Evolutionary conservation across 805 yeast genomes (phyloP).

Genomic region (Schwanniomyces pseudopolymorphus): DNA sequence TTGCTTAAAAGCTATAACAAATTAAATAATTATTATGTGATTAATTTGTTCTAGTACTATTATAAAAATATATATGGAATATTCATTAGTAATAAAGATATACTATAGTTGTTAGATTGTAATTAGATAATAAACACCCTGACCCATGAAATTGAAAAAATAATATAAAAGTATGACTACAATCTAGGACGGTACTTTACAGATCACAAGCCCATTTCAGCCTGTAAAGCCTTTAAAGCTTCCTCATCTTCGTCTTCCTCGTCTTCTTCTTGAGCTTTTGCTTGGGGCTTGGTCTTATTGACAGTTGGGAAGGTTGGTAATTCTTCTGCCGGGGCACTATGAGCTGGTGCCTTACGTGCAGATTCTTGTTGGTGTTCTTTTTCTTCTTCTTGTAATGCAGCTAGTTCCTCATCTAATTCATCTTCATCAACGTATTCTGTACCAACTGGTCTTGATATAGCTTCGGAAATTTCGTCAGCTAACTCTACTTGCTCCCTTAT

Average conservation of each 20-base stretch:
- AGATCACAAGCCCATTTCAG: conserved; percentile 75
- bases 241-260: conserved; percentile 79
- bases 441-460: conserved; percentile 91
- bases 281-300: conserved; percentile 40
- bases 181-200: background rate
- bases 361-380: conserved; percentile 38
- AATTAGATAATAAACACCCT: conserved; percentile 1
- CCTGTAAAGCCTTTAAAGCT: conserved; percentile 77
- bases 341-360: conserved; percentile 12
- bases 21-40: no score
- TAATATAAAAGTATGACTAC: conserved; percentile 1
- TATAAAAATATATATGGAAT: background rate
- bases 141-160: conserved; percentile 1
- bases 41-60: background rate
- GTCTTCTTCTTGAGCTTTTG: conserved; percentile 38
- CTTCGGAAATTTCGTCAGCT: conserved; percentile 94
- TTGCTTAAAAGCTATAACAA: no score
- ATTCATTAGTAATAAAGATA: background rate
- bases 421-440: conserved; percentile 82
- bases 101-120: background rate
- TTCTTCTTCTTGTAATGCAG: conserved; percentile 81
- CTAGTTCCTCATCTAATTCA: conserved; percentile 93
- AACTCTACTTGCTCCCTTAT: conserved; percentile 95
- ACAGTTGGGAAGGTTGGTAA: conserved; percentile 49
- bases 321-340: conserved; percentile 24